phyloP scores from a whole-genome alignment of 2,329 filamentous ascomycete genomes.

The Botryosphaeria dothidea region DNA sequence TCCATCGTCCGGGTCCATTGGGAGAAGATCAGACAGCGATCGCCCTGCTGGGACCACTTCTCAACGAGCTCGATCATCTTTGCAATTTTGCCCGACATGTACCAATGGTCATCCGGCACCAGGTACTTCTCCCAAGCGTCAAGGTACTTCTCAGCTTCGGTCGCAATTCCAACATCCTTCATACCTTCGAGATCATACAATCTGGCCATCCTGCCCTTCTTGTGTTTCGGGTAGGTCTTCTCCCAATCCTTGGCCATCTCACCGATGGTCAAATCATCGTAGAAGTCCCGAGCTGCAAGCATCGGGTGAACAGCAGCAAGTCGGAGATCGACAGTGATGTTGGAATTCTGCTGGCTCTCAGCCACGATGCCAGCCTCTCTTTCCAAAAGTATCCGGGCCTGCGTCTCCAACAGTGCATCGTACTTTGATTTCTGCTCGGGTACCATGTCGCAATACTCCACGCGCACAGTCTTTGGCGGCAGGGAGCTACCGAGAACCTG shows the following conservation, averaged over 20 bases:
- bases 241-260: constrained; percentile 79
- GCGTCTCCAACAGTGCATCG: constrained; percentile 64
- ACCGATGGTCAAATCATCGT: constrained; percentile 70
- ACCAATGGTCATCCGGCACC: constrained; percentile 64
- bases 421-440: constrained; percentile 73
- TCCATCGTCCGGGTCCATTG: constrained; percentile 92
- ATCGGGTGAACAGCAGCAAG: constrained; percentile 92
- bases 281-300: constrained; percentile 74
- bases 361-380: constrained; percentile 57
- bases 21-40: constrained; percentile 87
- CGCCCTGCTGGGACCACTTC: constrained; percentile 74
- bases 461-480: constrained; percentile 73
- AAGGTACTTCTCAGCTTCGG: background rate
- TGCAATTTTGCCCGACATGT: constrained; percentile 81
- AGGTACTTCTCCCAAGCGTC: constrained; percentile 48
- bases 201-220: constrained; percentile 53
- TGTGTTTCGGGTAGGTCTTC: constrained; percentile 57
- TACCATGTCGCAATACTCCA: constrained; percentile 81
- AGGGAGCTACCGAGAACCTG: constrained; percentile 78
- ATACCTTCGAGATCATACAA: constrained; percentile 56
- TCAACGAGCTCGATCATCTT: constrained; percentile 74
- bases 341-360: constrained; percentile 54
- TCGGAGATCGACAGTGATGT: constrained; percentile 79
- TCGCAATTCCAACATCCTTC: constrained; percentile 50
- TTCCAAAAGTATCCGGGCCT: constrained; percentile 61